Evolutionary conservation across 768 basidiomycete species (phyloP).

Genomic region (Lactarius deliciosus): DNA sequence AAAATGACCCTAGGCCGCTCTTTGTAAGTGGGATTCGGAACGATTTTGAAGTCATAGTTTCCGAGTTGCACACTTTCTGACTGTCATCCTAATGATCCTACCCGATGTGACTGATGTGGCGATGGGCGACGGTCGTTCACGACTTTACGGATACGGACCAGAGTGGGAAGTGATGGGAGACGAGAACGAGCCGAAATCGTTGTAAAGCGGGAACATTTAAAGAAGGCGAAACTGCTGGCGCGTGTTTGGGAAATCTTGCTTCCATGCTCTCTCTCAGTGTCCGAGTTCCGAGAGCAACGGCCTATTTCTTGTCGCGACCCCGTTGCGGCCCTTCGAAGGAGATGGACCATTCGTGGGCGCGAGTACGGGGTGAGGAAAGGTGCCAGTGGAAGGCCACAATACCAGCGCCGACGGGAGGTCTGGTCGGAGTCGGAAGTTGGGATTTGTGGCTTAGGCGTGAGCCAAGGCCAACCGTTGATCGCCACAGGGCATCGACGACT

Average conservation of each 20-base stretch:
- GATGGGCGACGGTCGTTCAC: neutral
- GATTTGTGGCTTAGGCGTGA: too few species aligned
- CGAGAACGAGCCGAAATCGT: slow-evolving; percentile 2
- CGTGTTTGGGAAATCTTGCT: neutral
- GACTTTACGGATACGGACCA: neutral
- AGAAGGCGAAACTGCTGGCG: neutral
- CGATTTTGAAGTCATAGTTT: neutral
- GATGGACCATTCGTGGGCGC: neutral
- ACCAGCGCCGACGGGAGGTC: too few species aligned
- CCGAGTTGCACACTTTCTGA: neutral
- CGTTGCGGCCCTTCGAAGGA: neutral
- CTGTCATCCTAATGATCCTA: too few species aligned
- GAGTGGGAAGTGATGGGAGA: neutral
- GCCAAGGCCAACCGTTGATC: too few species aligned
- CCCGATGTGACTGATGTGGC: too few species aligned
- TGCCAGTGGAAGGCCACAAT: too few species aligned
- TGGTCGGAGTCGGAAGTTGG: too few species aligned
- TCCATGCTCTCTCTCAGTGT: neutral
- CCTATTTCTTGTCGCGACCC: neutral
- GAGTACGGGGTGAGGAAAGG: neutral
- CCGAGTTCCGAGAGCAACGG: too few species aligned
- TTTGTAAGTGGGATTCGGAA: neutral
- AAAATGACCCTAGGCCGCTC: neutral
- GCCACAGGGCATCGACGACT: too few species aligned
- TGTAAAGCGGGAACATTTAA: neutral